phyloP scores from a whole-genome alignment of 176 grass and related monocot species.

The Oryza glaberrima region DNA sequence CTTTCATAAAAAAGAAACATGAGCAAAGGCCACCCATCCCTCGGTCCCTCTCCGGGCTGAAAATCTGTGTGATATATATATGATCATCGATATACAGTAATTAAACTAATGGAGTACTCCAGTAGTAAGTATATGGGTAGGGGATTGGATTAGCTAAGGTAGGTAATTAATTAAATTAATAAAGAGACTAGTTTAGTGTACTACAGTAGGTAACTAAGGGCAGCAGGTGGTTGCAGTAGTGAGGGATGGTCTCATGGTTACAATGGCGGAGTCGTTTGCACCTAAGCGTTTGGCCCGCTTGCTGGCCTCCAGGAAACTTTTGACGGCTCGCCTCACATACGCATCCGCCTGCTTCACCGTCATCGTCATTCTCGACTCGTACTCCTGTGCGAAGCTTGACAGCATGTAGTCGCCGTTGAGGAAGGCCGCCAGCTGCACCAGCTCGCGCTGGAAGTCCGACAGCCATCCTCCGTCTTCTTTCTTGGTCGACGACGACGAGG shows the following conservation, averaged over 20 bases:
- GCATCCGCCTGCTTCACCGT: conserved; percentile 73
- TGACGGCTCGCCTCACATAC: conserved; percentile 66
- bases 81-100: not conserved
- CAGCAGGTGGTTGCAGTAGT: conserved; percentile 8
- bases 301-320: conserved; percentile 64
- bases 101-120: not conserved
- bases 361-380: not conserved
- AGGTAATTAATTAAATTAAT: not conserved
- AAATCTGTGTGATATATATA: not conserved
- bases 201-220: not conserved
- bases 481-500: conserved; percentile 9
- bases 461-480: conserved; percentile 62
- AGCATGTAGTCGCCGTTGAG: conserved; percentile 84
- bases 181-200: no score
- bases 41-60: no score
- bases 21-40: no score
- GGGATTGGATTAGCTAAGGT: not conserved
- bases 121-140: no score
- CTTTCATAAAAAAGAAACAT: no score
- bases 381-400: conserved; percentile 43
- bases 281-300: conserved; percentile 65
- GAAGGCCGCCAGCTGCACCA: conserved; percentile 69
- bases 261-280: conserved; percentile 69
- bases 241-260: conserved; percentile 81
- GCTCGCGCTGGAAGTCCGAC: conserved; percentile 81